Percentiles rank a stretch among this genome's conserved stretches.
These are phyloP conservation scores for Panicum virgatum DNA, from an alignment of 202 grass and related monocot genomes.

Conservation along the genomic window DNA sequence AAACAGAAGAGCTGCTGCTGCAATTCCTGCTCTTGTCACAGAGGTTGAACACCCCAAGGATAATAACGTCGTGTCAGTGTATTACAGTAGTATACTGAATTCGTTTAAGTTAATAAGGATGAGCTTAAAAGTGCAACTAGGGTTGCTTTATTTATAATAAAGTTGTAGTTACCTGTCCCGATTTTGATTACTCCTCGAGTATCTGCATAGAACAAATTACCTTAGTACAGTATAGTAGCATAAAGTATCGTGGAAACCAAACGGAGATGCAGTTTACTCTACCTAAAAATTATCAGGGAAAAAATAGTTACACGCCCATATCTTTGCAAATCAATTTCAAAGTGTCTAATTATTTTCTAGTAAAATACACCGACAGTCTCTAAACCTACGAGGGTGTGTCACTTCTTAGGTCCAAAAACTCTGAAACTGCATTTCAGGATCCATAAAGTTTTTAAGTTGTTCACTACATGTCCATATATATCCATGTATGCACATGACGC, in stretches of 20 bases:
- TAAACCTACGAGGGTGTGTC: no score
- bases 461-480: no score
- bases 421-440: no score
- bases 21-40: slow-evolving; percentile 15
- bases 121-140: not conserved
- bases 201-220: not conserved
- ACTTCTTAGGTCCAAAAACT: no score
- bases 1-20: not conserved
- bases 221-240: not conserved
- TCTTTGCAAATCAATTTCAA: not conserved
- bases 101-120: not conserved
- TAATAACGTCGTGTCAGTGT: not conserved
- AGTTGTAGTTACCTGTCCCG: slow-evolving; percentile 16
- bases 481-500: no score
- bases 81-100: no score
- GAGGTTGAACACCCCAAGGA: not conserved
- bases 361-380: no score
- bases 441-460: no score
- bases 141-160: not conserved
- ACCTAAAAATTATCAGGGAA: not conserved
- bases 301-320: not conserved
- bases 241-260: not conserved
- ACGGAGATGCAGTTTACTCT: not conserved
- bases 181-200: slow-evolving; percentile 3
- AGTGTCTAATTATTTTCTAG: not conserved